phyloP scores from a whole-genome alignment of 805 yeast species.

The Candida orba region DNA sequence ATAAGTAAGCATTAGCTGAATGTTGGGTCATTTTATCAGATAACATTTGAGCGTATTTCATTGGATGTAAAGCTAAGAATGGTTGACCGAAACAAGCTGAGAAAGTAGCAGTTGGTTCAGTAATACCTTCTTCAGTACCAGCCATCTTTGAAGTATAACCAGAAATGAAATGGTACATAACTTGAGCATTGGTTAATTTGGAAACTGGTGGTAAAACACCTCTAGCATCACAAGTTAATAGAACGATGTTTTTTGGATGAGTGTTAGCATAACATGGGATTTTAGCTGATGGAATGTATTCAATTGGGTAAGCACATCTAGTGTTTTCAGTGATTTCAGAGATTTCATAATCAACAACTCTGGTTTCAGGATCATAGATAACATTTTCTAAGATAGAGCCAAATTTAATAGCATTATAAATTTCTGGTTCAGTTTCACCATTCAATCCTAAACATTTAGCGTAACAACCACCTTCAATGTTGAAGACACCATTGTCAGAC shows the following conservation, averaged over 20 bases:
- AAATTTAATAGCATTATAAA: constrained; percentile 87
- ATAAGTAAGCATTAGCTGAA: constrained; percentile 90
- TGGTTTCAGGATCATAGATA: constrained; percentile 69
- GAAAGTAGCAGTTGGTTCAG: constrained; percentile 97
- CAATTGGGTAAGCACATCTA: constrained; percentile 97
- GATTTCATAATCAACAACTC: constrained; percentile 81
- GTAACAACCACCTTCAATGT: constrained; percentile 99
- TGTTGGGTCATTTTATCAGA: constrained; percentile 87
- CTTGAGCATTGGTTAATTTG: constrained; percentile 87
- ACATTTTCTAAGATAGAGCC: constrained; percentile 95
- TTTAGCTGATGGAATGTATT: constrained; percentile 92
- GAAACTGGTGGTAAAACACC: constrained; percentile 98
- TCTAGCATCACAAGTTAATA: constrained; percentile 94
- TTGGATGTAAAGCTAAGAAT: constrained; percentile 95
- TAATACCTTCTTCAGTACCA: constrained; percentile 97
- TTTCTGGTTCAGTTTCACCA: constrained; percentile 94
- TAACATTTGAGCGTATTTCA: constrained; percentile 94
- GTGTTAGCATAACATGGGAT: constrained; percentile 85
- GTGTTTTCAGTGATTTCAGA: constrained; percentile 90
- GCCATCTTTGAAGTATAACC: constrained; percentile 99
- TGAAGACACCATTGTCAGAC: constrained; percentile 97
- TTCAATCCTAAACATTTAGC: constrained; percentile 91
- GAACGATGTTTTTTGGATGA: constrained; percentile 88
- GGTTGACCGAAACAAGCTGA: constrained; percentile 99
- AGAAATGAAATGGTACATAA: constrained; percentile 97